A percentile compares a stretch with the other conserved stretches of the same genome.
Conservation (phyloP, 2,329 filamentous ascomycete genomes). For the Claviceps sp. region DNA sequence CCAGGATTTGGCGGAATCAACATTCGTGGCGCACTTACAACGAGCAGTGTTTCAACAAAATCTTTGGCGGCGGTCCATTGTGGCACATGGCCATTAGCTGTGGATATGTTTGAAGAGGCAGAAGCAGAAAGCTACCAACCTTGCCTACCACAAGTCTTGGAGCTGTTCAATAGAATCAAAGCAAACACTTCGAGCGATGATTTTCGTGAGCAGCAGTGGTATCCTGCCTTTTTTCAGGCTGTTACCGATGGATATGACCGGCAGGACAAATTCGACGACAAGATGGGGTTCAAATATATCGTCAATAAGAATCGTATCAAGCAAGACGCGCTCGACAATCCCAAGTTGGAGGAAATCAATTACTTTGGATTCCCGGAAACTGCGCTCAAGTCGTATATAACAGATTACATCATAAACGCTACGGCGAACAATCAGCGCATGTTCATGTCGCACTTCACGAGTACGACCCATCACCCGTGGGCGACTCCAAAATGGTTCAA, state of each 20-base stretch:
- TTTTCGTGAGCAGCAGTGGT: conserved; percentile 16
- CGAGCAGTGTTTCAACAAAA: conserved; percentile 29
- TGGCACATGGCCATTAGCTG: conserved; percentile 26
- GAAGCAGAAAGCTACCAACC: conserved; percentile 31
- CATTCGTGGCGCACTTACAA: conserved; percentile 24
- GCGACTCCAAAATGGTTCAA: conserved; percentile 12
- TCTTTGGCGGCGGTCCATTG: conserved; percentile 27
- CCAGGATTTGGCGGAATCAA: conserved; percentile 25
- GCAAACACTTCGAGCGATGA: conserved; percentile 5
- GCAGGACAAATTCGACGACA: conserved; percentile 10
- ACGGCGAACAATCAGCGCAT: conserved; percentile 16
- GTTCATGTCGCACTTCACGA: conserved; percentile 20
- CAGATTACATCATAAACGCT: conserved; percentile 15
- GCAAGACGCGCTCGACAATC: not conserved
- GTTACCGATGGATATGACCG: conserved; percentile 19
- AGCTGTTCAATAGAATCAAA: conserved; percentile 16
- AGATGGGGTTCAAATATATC: conserved; percentile 12
- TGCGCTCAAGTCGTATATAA: conserved; percentile 16
- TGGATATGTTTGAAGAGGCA: conserved; percentile 27
- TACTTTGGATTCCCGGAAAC: conserved; percentile 19
- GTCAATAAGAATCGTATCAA: conserved; percentile 9
- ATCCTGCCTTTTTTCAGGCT: conserved; percentile 18
- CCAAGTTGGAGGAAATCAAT: conserved; percentile 15
- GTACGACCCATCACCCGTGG: conserved; percentile 20
- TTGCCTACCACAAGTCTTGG: conserved; percentile 24